phyloP scores from a whole-genome alignment of 2,329 filamentous ascomycete genomes.

The Verticillium klebahnii region DNA sequence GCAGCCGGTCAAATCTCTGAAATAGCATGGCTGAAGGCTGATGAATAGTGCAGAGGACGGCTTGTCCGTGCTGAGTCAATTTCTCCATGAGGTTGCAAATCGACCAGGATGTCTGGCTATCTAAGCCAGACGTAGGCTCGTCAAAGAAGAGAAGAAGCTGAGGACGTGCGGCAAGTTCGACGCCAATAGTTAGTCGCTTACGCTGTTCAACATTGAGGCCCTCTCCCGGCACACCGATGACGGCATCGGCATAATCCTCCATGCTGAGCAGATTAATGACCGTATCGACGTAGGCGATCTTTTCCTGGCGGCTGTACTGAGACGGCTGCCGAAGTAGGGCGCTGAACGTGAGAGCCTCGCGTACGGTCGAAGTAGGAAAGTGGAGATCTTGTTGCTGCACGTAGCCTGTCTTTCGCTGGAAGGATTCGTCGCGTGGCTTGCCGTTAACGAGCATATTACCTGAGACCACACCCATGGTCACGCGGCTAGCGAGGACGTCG shows the following conservation, averaged over 20 bases:
- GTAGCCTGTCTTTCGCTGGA: conserved; percentile 68
- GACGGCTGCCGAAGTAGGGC: conserved; percentile 64
- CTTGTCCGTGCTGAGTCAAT: conserved; percentile 44
- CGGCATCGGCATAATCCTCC: conserved; percentile 63
- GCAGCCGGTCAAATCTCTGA: conserved; percentile 10
- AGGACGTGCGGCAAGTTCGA: conserved; percentile 72
- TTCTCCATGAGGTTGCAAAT: conserved; percentile 69
- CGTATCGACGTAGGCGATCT: conserved; percentile 22
- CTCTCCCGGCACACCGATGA: conserved; percentile 65
- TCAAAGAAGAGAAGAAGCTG: conserved; percentile 70
- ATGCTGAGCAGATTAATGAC: conserved; percentile 29
- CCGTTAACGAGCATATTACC: conserved; percentile 70
- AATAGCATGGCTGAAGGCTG: conserved; percentile 14
- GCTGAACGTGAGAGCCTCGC: conserved; percentile 63
- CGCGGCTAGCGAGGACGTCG: conserved; percentile 67
- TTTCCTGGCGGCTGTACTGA: conserved; percentile 35
- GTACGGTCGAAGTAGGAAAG: conserved; percentile 60
- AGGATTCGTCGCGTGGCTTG: conserved; percentile 56
- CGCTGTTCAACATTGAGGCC: conserved; percentile 37
- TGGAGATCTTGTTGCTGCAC: conserved; percentile 71
- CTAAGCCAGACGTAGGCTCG: conserved; percentile 72
- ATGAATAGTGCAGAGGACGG: conserved; percentile 19
- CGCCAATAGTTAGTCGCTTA: conserved; percentile 66
- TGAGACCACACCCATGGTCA: conserved; percentile 67
- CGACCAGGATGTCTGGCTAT: conserved; percentile 71